These are phyloP conservation scores for Hypoxylon sp. DNA, from an alignment of 2,329 filamentous ascomycete species.

Conservation along the genomic window DNA sequence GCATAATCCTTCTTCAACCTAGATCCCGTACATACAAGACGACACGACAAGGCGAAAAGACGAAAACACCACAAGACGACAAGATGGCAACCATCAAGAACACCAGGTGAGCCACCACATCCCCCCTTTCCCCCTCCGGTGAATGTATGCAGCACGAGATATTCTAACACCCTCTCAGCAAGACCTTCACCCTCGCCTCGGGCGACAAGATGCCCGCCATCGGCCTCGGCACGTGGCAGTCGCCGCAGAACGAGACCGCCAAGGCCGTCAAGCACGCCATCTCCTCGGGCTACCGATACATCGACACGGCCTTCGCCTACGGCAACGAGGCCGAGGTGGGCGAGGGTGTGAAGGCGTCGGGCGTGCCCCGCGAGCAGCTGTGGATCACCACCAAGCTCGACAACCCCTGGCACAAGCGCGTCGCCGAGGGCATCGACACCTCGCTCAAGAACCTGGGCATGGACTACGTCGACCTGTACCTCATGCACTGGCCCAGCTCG, in stretches of 20 bases:
- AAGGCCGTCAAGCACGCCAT: constrained; percentile 76
- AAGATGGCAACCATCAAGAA: constrained; percentile 42
- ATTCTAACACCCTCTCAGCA: constrained; percentile 44
- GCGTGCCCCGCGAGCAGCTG: constrained; percentile 70
- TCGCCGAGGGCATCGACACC: constrained; percentile 65
- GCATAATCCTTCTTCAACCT: neutral
- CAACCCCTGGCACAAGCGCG: constrained; percentile 79
- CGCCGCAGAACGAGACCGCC: constrained; percentile 71
- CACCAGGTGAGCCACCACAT: constrained; percentile 34
- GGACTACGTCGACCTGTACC: constrained; percentile 74
- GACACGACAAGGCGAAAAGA: no score
- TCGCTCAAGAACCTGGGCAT: constrained; percentile 68
- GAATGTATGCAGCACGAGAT: neutral
- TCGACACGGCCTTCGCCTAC: constrained; percentile 80
- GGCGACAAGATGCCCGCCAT: constrained; percentile 80
- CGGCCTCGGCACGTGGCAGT: constrained; percentile 83
- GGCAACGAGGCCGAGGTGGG: constrained; percentile 78
- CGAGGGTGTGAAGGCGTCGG: constrained; percentile 68
- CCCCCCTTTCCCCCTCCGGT: neutral
- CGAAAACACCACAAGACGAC: neutral
- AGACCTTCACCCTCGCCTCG: constrained; percentile 74
- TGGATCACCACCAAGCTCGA: constrained; percentile 84
- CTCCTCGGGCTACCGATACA: constrained; percentile 74
- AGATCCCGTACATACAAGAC: no score
- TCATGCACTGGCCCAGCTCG: constrained; percentile 76